Percentiles rank a stretch among this genome's conserved stretches.
Conservation (phyloP, 768 basidiomycete species). For the Boletus subcaerulescens region DNA sequence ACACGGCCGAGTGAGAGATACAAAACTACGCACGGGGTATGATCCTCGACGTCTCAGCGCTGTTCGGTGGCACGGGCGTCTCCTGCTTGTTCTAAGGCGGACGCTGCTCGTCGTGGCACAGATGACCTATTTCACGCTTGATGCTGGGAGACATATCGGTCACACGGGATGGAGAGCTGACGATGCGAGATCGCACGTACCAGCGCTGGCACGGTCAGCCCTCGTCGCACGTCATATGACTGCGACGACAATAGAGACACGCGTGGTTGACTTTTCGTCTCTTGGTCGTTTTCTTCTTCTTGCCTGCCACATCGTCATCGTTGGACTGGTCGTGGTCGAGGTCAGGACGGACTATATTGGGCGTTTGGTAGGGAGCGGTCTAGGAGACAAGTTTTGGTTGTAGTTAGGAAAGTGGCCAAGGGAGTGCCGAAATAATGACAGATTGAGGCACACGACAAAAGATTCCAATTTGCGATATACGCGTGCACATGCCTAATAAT, state of each 20-base stretch:
- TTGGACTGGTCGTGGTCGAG: conserved; percentile 31
- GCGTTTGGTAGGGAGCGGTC: too few relatives aligned
- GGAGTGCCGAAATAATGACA: too few relatives aligned
- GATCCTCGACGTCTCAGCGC: conserved; percentile 34
- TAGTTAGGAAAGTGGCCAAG: too few relatives aligned
- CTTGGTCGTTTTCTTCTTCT: conserved; percentile 50
- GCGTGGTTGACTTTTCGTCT: conserved; percentile 89
- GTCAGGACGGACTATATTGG: conserved; percentile 3
- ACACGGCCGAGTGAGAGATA: too few relatives aligned
- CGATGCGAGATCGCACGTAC: conserved; percentile 46
- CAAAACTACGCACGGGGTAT: conserved; percentile 19
- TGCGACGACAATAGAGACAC: conserved; percentile 88
- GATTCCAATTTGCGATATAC: too few relatives aligned
- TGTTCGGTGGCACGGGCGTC: conserved; percentile 23
- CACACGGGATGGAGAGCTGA: conserved; percentile 1
- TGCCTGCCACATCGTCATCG: conserved; percentile 32
- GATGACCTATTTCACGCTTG: conserved; percentile 93
- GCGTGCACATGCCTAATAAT: background rate
- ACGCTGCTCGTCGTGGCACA: conserved; percentile 75
- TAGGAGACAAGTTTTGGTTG: too few relatives aligned
- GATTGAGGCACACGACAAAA: too few relatives aligned
- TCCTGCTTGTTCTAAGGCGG: conserved; percentile 47
- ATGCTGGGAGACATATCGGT: conserved; percentile 51
- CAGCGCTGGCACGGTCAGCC: conserved; percentile 90
- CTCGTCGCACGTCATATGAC: conserved; percentile 92